These are phyloP conservation scores for Nadsonia fulvescens DNA, from an alignment of 805 yeast species.

Conservation along the genomic window DNA sequence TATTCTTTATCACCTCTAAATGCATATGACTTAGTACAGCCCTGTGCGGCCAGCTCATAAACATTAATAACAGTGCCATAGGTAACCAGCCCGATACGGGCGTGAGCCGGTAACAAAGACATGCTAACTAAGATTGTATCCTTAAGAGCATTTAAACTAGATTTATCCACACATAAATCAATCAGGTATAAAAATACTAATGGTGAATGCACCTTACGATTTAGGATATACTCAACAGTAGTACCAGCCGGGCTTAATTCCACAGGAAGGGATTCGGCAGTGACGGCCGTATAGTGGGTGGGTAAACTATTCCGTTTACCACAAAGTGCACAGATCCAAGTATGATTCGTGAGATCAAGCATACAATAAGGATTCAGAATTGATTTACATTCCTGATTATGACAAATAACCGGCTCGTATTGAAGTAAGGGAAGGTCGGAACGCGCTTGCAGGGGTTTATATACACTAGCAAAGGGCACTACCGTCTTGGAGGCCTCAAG, in stretches of 20 bases:
- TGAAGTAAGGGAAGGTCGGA: slow-evolving; percentile 52
- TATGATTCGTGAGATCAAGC: slow-evolving; percentile 51
- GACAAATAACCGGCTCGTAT: slow-evolving; percentile 64
- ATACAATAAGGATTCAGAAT: slow-evolving; percentile 60
- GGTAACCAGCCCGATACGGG: slow-evolving; percentile 71
- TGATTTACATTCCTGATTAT: slow-evolving; percentile 49
- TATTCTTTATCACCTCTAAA: slow-evolving; percentile 83
- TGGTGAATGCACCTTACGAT: slow-evolving; percentile 64
- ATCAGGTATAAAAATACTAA: slow-evolving; percentile 74
- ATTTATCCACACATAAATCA: slow-evolving; percentile 77
- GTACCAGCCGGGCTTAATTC: slow-evolving; percentile 52
- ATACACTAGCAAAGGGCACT: slow-evolving; percentile 74
- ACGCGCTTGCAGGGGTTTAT: slow-evolving; percentile 65
- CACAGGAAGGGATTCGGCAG: slow-evolving; percentile 63
- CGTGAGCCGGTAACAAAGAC: slow-evolving; percentile 70
- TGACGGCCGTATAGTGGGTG: slow-evolving; percentile 53
- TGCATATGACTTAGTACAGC: slow-evolving; percentile 52
- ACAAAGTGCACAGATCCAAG: slow-evolving; percentile 82
- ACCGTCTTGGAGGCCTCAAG: slow-evolving; percentile 70
- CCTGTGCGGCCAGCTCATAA: slow-evolving; percentile 56
- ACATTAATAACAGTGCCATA: slow-evolving; percentile 78
- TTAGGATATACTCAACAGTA: slow-evolving; percentile 70
- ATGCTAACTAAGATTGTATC: slow-evolving; percentile 63
- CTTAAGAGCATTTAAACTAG: slow-evolving; percentile 64
- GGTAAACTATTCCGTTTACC: slow-evolving; percentile 61